These are phyloP conservation scores for Miamiensis avidus DNA, from an alignment of 169 alveolate species.

Conservation along the genomic window DNA sequence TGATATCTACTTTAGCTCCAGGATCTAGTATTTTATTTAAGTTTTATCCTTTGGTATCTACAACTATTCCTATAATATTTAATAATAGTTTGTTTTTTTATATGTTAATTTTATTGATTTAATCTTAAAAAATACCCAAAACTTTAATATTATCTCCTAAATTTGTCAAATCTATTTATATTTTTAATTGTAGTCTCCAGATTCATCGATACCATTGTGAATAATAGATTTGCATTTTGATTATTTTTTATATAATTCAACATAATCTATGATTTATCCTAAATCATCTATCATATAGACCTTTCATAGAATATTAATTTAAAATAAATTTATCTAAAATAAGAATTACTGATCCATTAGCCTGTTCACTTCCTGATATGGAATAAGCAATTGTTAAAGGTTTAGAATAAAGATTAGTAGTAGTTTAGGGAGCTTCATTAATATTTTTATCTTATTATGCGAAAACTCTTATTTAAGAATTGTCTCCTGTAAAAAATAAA, in stretches of 20 bases:
- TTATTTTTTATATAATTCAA: neutral
- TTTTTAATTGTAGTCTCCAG: neutral
- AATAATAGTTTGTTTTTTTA: too few relatives aligned
- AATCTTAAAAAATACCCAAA: neutral
- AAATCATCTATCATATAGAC: neutral
- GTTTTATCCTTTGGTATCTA: neutral
- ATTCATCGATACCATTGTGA: neutral
- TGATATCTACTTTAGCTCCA: neutral
- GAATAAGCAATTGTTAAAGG: neutral
- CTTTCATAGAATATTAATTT: neutral
- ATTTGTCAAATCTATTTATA: neutral
- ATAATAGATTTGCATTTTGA: neutral
- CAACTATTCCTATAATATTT: neutral
- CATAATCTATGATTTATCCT: neutral
- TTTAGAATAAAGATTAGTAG: neutral
- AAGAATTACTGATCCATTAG: neutral
- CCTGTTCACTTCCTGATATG: neutral
- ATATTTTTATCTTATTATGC: neutral
- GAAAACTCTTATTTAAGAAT: neutral
- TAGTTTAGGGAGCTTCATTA: neutral
- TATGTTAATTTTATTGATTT: too few relatives aligned
- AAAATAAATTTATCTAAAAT: too few relatives aligned
- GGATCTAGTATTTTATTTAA: neutral
- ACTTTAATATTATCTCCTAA: neutral
- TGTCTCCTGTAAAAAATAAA: neutral